Evolutionary conservation across 371 early-diverging fungal species (phyloP).

Genomic region (Mortierella sp.): DNA sequence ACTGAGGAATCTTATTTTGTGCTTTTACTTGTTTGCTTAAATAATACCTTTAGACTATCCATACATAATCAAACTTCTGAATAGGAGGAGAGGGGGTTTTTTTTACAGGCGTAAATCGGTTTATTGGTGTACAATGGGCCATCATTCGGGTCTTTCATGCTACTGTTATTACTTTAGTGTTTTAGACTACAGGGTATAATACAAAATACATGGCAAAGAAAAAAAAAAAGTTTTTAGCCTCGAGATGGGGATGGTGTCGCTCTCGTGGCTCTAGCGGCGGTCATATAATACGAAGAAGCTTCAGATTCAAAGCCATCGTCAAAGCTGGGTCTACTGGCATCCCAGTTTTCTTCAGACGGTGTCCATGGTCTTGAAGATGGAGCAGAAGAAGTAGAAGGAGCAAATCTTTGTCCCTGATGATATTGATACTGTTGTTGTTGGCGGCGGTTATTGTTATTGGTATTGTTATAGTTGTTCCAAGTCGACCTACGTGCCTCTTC

Average conservation of each 20-base stretch:
- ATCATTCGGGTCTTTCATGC: too few species aligned
- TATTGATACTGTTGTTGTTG: background rate
- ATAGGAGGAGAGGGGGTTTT: too few species aligned
- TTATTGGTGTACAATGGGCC: too few species aligned
- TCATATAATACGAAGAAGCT: slow-evolving; percentile 10
- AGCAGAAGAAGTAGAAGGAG: background rate
- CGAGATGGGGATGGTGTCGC: background rate
- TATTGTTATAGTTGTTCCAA: background rate
- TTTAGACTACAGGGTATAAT: too few species aligned
- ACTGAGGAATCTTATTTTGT: too few species aligned
- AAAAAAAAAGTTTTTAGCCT: background rate
- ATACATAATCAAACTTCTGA: too few species aligned
- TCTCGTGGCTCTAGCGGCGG: background rate
- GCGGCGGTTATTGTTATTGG: background rate
- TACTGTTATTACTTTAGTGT: too few species aligned
- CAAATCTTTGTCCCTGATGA: background rate
- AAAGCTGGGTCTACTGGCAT: background rate
- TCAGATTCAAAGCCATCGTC: slow-evolving; percentile 1
- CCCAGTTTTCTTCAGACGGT: background rate
- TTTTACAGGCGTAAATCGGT: too few species aligned
- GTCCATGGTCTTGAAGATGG: slow-evolving; percentile 3
- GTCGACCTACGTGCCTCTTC: slow-evolving; percentile 24
- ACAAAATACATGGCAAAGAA: too few species aligned
- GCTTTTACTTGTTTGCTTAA: too few species aligned
- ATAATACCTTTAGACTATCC: too few species aligned